Conservation (phyloP, 2,329 filamentous ascomycete genomes). For the Raffaelea arxii region DNA sequence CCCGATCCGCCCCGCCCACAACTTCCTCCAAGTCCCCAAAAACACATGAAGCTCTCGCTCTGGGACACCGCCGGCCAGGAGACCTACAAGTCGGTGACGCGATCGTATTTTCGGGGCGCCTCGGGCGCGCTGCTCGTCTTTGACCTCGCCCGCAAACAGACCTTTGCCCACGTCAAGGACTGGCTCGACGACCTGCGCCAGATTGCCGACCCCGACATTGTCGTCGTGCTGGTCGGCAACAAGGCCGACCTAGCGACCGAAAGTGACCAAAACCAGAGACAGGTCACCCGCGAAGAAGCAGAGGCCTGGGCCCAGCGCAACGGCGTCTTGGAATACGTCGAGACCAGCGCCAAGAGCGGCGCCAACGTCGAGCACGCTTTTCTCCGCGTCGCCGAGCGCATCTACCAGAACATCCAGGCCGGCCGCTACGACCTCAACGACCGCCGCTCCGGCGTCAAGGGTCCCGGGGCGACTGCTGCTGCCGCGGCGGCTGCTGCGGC, state of each 20-base stretch:
- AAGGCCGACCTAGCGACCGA: conserved; percentile 69
- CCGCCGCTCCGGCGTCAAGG: conserved; percentile 83
- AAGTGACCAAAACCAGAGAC: conserved; percentile 49
- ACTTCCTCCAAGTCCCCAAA: conserved; percentile 36
- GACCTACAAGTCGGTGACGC: conserved; percentile 92
- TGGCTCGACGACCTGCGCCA: conserved; percentile 92
- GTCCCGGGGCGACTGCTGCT: conserved; percentile 30
- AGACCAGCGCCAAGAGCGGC: conserved; percentile 92
- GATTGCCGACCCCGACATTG: conserved; percentile 92
- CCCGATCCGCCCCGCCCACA: conserved; percentile 35
- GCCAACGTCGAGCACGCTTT: conserved; percentile 92
- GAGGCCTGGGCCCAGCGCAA: conserved; percentile 82
- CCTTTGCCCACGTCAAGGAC: conserved; percentile 79
- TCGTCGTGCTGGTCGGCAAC: conserved; percentile 91
- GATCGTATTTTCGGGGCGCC: conserved; percentile 82
- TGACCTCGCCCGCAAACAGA: conserved; percentile 78
- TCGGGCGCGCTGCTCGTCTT: conserved; percentile 74
- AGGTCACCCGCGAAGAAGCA: conserved; percentile 75
- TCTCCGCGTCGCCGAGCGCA: conserved; percentile 84
- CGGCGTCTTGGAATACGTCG: conserved; percentile 84
- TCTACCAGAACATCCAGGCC: conserved; percentile 93
- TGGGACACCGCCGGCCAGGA: conserved; percentile 98
- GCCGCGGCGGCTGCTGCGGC: conserved; percentile 2
- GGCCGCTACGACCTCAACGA: conserved; percentile 94
- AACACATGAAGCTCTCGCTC: conserved; percentile 85